phyloP scores from a whole-genome alignment of 768 basidiomycete species.

The Strobilomyces confusus region DNA sequence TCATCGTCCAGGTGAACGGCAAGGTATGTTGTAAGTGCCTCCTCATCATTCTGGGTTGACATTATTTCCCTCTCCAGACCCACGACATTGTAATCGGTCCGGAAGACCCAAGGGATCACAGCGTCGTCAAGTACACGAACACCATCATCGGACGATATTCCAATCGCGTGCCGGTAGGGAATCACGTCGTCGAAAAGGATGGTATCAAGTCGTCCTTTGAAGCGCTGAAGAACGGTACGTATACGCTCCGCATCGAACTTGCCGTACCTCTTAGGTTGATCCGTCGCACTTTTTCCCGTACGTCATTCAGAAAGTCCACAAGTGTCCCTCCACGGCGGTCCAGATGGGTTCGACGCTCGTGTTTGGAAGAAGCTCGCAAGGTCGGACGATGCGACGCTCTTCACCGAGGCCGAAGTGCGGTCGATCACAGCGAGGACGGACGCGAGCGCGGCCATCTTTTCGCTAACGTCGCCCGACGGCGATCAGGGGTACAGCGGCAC shows the following conservation, averaged over 20 bases:
- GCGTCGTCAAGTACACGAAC: conserved; percentile 64
- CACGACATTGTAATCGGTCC: conserved; percentile 78
- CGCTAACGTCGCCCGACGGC: conserved; percentile 54
- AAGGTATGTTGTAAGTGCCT: conserved; percentile 37
- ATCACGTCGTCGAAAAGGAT: conserved; percentile 48
- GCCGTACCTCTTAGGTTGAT: conserved; percentile 4
- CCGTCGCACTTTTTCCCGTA: neutral
- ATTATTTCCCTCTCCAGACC: conserved; percentile 38
- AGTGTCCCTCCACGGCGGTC: conserved; percentile 74
- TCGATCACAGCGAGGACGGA: conserved; percentile 36
- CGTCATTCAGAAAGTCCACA: conserved; percentile 38
- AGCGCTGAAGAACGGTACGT: conserved; percentile 37
- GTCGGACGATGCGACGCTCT: conserved; percentile 44
- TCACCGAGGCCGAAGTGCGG: conserved; percentile 49
- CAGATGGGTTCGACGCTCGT: conserved; percentile 56
- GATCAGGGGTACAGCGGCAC: conserved; percentile 71
- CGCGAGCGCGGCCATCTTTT: conserved; percentile 47
- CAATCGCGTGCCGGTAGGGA: conserved; percentile 66
- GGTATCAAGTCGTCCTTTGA: conserved; percentile 47
- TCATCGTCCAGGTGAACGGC: conserved; percentile 63
- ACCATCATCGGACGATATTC: conserved; percentile 70
- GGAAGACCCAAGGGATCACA: conserved; percentile 56
- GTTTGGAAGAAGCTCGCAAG: conserved; percentile 47
- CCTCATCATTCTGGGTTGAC: neutral
- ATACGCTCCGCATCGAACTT: neutral